Evolutionary conservation across 306 rosid genomes (phyloP), one percentile per base, ranked within the genome.

Genomic region (Alnus rubra): DNA sequence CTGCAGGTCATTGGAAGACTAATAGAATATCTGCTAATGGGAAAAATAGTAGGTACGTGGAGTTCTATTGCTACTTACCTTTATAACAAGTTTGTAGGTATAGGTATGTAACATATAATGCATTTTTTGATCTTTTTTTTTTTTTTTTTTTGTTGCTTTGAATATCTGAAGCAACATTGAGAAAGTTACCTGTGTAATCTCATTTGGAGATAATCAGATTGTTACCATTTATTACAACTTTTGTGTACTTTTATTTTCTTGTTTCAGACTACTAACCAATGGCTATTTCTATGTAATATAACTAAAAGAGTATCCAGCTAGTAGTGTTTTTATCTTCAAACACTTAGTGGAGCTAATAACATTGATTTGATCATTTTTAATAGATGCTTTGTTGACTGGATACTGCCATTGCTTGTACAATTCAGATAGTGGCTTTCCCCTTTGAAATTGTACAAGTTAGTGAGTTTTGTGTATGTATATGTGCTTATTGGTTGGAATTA

Each of bases 1-100:
- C 85, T 81, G 88, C 88, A 84, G 85, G 85, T 81, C 74, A 62
- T 69, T 69, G 56, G 80, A 79, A 84, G 83, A 4, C 71, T 73
- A 84, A 81, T 58, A 62, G 72, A 48, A 79, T 55, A 79, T 76
- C 81, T 76, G 82, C 79, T 76, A 79, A 76, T 80, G 79, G 68
- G 51, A 79, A 70, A 75, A 58, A 9, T 58, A 78, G 80, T 50
- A 74, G 70, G 86, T 69, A 74, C 23, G 76, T 59, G 33, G 53
- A 37, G 79, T 49, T n/a, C n/a, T n/a, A n/a, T n/a, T n/a, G n/a
- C n/a, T n/a, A n/a, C n/a, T n/a, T n/a, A n/a, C n/a, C n/a, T n/a
- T n/a, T n/a, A n/a, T n/a, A n/a, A n/a, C n/a, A n/a, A n/a, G n/a
- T n/a, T n/a, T n/a, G n/a, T n/a, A n/a, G n/a, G n/a, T n/a, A n/a